Base-by-base conservation (phyloP, 208 protist species). In the Trypanosoma boissoni region DNA sequence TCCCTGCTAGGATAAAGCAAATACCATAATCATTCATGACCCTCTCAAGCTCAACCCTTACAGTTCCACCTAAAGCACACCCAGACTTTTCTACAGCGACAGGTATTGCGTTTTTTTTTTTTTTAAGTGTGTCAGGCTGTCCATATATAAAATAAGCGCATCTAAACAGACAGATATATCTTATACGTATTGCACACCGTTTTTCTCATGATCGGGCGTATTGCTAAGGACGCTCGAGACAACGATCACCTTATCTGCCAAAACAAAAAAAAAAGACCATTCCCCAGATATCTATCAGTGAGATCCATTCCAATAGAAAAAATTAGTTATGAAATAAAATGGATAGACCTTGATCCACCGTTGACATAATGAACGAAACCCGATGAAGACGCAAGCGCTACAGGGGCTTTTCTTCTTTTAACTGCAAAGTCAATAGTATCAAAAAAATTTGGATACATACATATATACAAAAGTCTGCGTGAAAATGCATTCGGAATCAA, bases 141-240 rank as follows among this genome's bases (percentile, higher is more conserved):
- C 20, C 14, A 60, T 26, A 9, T 46, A 43, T n/a, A 26, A 20
- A 32, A 46, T 45, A 49, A 62, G 48, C 12, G 37, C 14, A 9
- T 62, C 52, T n/a, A 69, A 37, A 12, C 36, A 27, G 8, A 27
- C 9, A 39, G 57, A 43, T 37, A 26, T 24, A 18, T 62, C 54
- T 43, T 48, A 62, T 6, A 36, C 54, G 39, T 41, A 69, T 39
- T 57, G 32, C 52, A 69, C 54, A 34, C 54, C 63, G 50, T 6
- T 14, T 24, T 28, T 49, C 45, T 60, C 45, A 31, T 69, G 63
- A 32, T 57, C 43, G 18, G 46, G 26, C 14, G n/a, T 28, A 49
- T 54, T 37, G 37, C 42, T 52, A 51, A 69, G 62, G 0, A 54
- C 54, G 49, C 82, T 84, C 81, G 77, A 88, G 10, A 63, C 54